phyloP scores from a whole-genome alignment of 1,139 yeast species.

The Geotrichum fermentans region DNA sequence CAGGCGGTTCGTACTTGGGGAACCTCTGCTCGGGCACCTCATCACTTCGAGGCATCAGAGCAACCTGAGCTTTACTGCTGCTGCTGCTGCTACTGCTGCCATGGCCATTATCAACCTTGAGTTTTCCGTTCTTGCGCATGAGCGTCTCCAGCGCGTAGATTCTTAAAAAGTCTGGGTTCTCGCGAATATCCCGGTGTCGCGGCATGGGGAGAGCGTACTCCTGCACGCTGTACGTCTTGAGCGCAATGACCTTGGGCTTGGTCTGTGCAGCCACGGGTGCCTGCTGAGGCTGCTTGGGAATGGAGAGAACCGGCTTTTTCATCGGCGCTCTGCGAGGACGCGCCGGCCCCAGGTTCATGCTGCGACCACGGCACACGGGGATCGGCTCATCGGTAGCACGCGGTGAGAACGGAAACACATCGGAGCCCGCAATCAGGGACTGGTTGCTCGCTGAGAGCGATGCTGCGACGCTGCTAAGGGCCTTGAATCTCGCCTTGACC shows the following conservation, averaged over 20 bases:
- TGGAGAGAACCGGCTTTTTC: neutral
- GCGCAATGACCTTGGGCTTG: conserved; percentile 12
- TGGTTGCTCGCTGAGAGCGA: conserved; percentile 30
- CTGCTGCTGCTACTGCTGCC: conserved; percentile 32
- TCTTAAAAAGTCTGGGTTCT: conserved; percentile 38
- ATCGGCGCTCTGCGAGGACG: neutral
- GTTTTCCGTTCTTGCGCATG: conserved; percentile 35
- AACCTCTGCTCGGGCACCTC: conserved; percentile 25
- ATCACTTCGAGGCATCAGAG: conserved; percentile 11
- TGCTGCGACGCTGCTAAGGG: conserved; percentile 29
- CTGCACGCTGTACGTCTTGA: conserved; percentile 13
- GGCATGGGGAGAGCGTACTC: conserved; percentile 12
- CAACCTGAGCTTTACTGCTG: conserved; percentile 21
- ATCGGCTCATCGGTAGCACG: conserved; percentile 33
- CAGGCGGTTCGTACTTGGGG: conserved; percentile 6
- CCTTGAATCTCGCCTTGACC: conserved; percentile 30
- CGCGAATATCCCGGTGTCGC: conserved; percentile 20
- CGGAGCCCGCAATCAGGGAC: conserved; percentile 22
- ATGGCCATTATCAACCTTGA: conserved; percentile 35
- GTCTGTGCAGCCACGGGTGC: conserved; percentile 23
- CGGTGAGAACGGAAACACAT: conserved; percentile 31
- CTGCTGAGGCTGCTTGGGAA: neutral
- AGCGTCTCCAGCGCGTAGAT: conserved; percentile 37
- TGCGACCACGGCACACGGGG: conserved; percentile 18
- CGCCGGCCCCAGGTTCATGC: neutral